Percentiles rank a stretch among this genome's conserved stretches.
Evolutionary conservation across 345 rosid genomes (phyloP).

Genomic region (Mercurialis annua): DNA sequence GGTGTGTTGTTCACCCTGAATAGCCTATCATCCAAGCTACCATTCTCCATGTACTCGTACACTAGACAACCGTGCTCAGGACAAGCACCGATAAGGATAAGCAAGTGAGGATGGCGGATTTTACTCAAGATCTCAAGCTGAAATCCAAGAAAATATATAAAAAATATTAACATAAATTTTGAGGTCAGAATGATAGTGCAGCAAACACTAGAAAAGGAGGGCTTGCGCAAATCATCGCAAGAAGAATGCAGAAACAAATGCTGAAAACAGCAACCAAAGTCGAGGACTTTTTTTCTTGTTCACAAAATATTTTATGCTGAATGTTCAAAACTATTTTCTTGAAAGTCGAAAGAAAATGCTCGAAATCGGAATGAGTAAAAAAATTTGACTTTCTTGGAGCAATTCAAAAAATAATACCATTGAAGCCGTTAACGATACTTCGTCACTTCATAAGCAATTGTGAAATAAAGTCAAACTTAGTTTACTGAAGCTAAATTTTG

Average conservation of each 20-base stretch:
- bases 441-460: neutral
- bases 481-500: neutral
- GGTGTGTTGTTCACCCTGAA: conserved; percentile 39
- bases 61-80: conserved; percentile 64
- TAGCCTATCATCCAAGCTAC: conserved; percentile 74
- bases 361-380: neutral
- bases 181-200: neutral
- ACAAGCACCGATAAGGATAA: conserved; percentile 91
- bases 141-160: conserved; percentile 15
- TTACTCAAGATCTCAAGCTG: conserved; percentile 83
- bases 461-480: neutral
- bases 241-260: neutral
- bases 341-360: neutral
- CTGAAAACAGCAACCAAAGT: too few relatives aligned
- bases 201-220: too few relatives aligned
- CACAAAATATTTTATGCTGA: neutral
- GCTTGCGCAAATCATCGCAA: neutral
- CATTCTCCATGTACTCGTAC: conserved; percentile 86
- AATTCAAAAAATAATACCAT: neutral
- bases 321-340: too few relatives aligned
- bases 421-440: neutral
- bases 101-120: conserved; percentile 82
- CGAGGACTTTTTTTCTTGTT: too few relatives aligned
- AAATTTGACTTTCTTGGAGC: neutral
- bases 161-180: conserved; percentile 8